Evolutionary conservation across 306 rosid species (phyloP).

Genomic region (Hippophae tibetana): DNA sequence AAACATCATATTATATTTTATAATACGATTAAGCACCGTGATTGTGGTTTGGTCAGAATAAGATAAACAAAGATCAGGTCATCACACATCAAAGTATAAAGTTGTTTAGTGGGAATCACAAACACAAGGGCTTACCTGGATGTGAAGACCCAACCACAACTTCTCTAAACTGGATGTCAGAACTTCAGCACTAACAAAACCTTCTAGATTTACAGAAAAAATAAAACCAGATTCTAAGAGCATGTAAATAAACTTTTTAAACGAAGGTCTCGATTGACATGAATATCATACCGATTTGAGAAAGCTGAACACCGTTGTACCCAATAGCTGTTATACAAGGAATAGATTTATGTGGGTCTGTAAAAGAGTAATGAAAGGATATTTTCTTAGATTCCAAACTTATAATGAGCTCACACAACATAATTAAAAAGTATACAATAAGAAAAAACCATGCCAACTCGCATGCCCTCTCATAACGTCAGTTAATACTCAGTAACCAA

Average conservation of each 20-base stretch:
- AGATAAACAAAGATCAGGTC: too few relatives aligned
- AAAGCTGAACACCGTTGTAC: constrained; percentile 44
- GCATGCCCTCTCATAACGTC: too few relatives aligned
- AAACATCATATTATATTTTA: too few relatives aligned
- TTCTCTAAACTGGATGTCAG: constrained; percentile 49
- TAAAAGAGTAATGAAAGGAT: constrained; percentile 31
- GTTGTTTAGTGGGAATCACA: not conserved
- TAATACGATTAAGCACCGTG: too few relatives aligned
- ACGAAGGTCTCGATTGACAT: not conserved
- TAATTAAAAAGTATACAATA: not conserved
- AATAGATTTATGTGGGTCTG: constrained; percentile 39
- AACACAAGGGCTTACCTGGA: constrained; percentile 29
- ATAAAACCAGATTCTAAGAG: constrained; percentile 1
- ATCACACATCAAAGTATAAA: too few relatives aligned
- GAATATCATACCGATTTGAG: constrained; percentile 41
- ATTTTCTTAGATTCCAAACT: constrained; percentile 1
- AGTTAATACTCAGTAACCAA: too few relatives aligned
- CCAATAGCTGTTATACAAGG: constrained; percentile 51
- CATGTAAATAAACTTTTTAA: not conserved
- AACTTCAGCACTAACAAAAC: constrained; percentile 35
- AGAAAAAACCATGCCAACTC: too few relatives aligned
- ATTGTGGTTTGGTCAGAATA: too few relatives aligned
- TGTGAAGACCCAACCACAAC: constrained; percentile 48
- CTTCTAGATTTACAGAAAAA: constrained; percentile 20
- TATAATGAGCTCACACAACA: not conserved